Evolutionary conservation across 805 yeast genomes (phyloP).

Genomic region (Kazachstania martiniae): DNA sequence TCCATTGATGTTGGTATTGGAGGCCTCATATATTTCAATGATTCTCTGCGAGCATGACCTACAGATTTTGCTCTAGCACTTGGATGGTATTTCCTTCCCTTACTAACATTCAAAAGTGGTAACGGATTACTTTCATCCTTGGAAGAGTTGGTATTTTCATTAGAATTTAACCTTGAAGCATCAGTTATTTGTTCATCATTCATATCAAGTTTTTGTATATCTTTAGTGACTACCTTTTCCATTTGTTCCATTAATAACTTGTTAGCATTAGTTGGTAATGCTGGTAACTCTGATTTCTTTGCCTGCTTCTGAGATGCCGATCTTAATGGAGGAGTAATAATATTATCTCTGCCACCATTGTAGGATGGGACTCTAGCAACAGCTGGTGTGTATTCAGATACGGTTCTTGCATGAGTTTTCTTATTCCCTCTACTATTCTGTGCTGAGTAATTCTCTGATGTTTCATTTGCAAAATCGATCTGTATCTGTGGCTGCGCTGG

Average conservation of each 20-base stretch:
- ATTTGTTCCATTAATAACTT: conserved; percentile 24
- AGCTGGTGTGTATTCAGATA: conserved; percentile 28
- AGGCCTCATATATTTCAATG: conserved; percentile 31
- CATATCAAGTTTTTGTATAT: conserved; percentile 12
- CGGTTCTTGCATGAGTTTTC: conserved; percentile 30
- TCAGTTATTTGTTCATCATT: conserved; percentile 4
- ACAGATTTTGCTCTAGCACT: conserved; percentile 82
- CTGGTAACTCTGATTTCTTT: conserved; percentile 22
- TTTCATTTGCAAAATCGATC: conserved; percentile 4
- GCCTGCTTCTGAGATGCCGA: conserved; percentile 21
- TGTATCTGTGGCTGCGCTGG: conserved; percentile 7
- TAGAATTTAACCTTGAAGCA: conserved; percentile 1
- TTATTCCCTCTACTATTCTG: conserved; percentile 2
- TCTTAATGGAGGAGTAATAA: conserved; percentile 13
- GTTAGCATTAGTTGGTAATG: conserved; percentile 28
- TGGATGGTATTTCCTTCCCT: conserved; percentile 46
- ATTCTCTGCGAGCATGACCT: conserved; percentile 54
- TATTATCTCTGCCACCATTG: conserved; percentile 1
- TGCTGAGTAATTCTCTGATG: too few species aligned
- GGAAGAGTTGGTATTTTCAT: conserved; percentile 2
- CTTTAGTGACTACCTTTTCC: conserved; percentile 14
- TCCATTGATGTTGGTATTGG: conserved; percentile 23
- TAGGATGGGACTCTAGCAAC: conserved; percentile 26
- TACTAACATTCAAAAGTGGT: conserved; percentile 15
- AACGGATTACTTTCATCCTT: conserved; percentile 16